A percentile compares a stretch with the other conserved stretches of the same genome.
Evolutionary conservation across 2,329 filamentous ascomycete species (phyloP).

Genomic region (Penicillium sp.): DNA sequence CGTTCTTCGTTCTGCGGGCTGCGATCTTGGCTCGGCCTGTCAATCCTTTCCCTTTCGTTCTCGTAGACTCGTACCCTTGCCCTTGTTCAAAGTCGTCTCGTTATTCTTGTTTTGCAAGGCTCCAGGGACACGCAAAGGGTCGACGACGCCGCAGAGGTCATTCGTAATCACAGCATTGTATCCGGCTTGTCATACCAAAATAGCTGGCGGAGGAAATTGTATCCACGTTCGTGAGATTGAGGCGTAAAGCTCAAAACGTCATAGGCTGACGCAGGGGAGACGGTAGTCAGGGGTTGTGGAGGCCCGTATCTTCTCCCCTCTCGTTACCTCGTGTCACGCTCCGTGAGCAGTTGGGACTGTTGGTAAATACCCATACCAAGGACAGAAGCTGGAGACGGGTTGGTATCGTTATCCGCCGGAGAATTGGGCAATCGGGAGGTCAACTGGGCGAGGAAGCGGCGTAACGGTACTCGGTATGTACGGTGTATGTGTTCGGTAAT

Average conservation of each 20-base stretch:
- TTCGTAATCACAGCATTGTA: neutral
- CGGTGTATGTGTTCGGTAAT: neutral
- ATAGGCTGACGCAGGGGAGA: slow-evolving; percentile 29
- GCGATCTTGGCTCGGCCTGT: neutral
- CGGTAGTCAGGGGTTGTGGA: slow-evolving; percentile 31
- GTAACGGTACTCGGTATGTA: neutral
- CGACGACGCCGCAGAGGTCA: neutral
- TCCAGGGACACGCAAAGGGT: neutral
- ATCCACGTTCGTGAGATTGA: slow-evolving; percentile 4
- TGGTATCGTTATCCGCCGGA: neutral
- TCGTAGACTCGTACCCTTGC: neutral
- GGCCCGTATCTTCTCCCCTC: neutral
- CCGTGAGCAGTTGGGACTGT: neutral
- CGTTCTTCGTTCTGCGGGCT: neutral
- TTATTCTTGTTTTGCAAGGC: neutral
- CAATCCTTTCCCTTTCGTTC: slow-evolving; percentile 9
- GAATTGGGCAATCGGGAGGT: neutral
- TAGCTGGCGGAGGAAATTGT: neutral
- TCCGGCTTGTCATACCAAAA: neutral
- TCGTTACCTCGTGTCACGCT: neutral
- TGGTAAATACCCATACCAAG: neutral
- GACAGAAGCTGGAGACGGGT: neutral
- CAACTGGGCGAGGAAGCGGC: neutral
- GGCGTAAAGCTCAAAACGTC: slow-evolving; percentile 22
- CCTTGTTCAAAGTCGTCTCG: neutral